These are phyloP conservation scores for Fusarium sarcochroum DNA, from an alignment of 2,329 filamentous ascomycete genomes.

Conservation along the genomic window DNA sequence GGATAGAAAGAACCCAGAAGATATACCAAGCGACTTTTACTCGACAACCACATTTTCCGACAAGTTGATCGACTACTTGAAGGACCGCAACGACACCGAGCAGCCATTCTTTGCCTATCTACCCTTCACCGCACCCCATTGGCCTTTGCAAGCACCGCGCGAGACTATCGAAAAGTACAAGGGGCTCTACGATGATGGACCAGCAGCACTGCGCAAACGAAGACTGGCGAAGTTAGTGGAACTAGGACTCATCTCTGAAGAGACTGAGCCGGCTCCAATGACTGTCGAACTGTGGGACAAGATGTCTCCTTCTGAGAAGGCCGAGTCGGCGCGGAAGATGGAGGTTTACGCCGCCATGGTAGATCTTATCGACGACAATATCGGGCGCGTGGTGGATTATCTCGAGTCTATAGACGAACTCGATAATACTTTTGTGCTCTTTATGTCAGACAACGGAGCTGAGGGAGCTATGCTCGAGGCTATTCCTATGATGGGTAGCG, in stretches of 20 bases:
- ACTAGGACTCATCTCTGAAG: conserved; percentile 54
- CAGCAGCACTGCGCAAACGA: conserved; percentile 60
- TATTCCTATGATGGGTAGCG: conserved; percentile 60
- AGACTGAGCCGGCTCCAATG: conserved; percentile 37
- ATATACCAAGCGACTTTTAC: conserved; percentile 66
- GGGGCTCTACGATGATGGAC: conserved; percentile 71
- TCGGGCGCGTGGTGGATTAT: conserved; percentile 66
- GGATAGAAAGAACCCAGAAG: conserved; percentile 42
- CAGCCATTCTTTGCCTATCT: conserved; percentile 49
- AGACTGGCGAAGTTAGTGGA: conserved; percentile 62
- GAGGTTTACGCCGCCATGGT: conserved; percentile 71
- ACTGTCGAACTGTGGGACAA: conserved; percentile 29
- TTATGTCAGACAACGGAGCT: conserved; percentile 16
- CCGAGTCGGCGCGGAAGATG: conserved; percentile 48
- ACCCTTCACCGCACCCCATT: conserved; percentile 72
- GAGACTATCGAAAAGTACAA: conserved; percentile 69
- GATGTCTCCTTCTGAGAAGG: conserved; percentile 17
- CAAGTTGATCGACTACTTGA: conserved; percentile 65
- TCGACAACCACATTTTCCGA: conserved; percentile 66
- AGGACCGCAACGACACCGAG: conserved; percentile 49
- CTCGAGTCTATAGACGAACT: conserved; percentile 51
- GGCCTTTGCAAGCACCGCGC: conserved; percentile 71
- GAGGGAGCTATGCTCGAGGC: conserved; percentile 60
- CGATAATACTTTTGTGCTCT: conserved; percentile 17
- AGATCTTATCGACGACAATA: conserved; percentile 66